These are phyloP conservation scores for Diaporthe ampelina DNA, from an alignment of 2,329 filamentous ascomycete genomes.

Conservation along the genomic window DNA sequence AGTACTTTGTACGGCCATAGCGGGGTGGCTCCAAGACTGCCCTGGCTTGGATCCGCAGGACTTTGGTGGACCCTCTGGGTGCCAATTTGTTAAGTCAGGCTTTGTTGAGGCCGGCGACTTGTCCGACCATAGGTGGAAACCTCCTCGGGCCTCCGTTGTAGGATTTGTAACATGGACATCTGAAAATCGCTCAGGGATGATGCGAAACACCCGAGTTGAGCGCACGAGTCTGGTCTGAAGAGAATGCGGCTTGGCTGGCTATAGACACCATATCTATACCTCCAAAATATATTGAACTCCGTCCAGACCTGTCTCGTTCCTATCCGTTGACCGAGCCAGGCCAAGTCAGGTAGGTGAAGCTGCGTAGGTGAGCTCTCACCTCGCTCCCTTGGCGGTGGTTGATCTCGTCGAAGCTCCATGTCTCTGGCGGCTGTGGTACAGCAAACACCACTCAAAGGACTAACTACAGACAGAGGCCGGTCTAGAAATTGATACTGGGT, in stretches of 20 bases:
- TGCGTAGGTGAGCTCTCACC: neutral
- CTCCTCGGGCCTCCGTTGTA: slow-evolving; percentile 49
- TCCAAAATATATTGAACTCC: neutral
- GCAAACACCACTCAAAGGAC: neutral
- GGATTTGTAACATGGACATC: slow-evolving; percentile 47
- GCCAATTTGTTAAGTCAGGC: slow-evolving; percentile 13
- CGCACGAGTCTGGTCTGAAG: slow-evolving; percentile 18
- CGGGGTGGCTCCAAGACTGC: neutral
- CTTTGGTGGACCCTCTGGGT: neutral
- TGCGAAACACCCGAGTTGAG: slow-evolving; percentile 28
- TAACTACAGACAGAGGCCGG: neutral
- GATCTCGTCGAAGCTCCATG: neutral
- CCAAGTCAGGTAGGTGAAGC: neutral
- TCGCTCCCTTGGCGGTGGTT: neutral
- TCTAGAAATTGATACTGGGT: neutral
- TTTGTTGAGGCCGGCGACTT: slow-evolving; percentile 30
- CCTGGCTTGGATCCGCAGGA: slow-evolving; percentile 2
- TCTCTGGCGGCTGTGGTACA: neutral
- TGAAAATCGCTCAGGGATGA: slow-evolving; percentile 44
- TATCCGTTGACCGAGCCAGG: neutral
- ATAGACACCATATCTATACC: slow-evolving; percentile 21
- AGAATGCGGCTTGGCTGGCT: slow-evolving; percentile 16
- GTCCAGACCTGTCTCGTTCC: neutral
- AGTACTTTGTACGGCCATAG: neutral
- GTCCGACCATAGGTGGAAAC: slow-evolving; percentile 27